Percentiles rank a stretch among this genome's conserved stretches.
Conservation (phyloP, 352 stramenopile genomes). For the Globisporangium radiosum region DNA sequence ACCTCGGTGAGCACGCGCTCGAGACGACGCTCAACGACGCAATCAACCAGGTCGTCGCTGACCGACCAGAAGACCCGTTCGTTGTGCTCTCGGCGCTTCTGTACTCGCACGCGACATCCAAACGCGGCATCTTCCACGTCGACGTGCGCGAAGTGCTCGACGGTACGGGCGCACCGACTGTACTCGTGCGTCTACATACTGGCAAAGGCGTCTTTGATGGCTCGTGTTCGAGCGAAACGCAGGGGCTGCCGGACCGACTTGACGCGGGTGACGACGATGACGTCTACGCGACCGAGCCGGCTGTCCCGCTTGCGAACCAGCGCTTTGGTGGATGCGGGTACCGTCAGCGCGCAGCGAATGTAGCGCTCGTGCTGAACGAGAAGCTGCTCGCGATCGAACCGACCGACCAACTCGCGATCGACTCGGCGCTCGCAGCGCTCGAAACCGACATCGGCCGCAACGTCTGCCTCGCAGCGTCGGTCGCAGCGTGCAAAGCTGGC, state of each 20-base stretch:
- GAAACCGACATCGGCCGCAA: constrained; percentile 47
- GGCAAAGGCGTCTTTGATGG: constrained; percentile 60
- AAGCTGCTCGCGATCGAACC: constrained; percentile 37
- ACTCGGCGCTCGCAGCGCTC: constrained; percentile 26
- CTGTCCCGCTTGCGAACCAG: constrained; percentile 25
- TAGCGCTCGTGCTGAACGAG: constrained; percentile 29
- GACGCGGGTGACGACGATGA: constrained; percentile 4
- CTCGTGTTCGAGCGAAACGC: constrained; percentile 28
- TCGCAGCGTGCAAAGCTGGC: constrained; percentile 56
- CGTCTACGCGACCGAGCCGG: constrained; percentile 11
- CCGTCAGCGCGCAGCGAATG: constrained; percentile 21
- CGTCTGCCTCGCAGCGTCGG: constrained; percentile 47
- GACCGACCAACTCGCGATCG: constrained; percentile 37
- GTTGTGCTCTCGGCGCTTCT: constrained; percentile 60
- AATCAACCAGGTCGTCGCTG: constrained; percentile 66
- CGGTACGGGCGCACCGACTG: constrained; percentile 24
- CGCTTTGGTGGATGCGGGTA: constrained; percentile 37
- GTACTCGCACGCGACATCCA: constrained; percentile 47
- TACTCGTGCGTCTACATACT: constrained; percentile 58
- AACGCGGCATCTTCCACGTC: constrained; percentile 62
- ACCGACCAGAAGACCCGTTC: constrained; percentile 59
- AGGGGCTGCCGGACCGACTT: constrained; percentile 29
- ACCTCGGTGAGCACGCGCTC: constrained; percentile 62
- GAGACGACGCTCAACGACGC: constrained; percentile 61
- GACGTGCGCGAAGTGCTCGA: constrained; percentile 53